phyloP scores from a whole-genome alignment of 306 rosid genomes.

The Begonia fuchsioides region DNA sequence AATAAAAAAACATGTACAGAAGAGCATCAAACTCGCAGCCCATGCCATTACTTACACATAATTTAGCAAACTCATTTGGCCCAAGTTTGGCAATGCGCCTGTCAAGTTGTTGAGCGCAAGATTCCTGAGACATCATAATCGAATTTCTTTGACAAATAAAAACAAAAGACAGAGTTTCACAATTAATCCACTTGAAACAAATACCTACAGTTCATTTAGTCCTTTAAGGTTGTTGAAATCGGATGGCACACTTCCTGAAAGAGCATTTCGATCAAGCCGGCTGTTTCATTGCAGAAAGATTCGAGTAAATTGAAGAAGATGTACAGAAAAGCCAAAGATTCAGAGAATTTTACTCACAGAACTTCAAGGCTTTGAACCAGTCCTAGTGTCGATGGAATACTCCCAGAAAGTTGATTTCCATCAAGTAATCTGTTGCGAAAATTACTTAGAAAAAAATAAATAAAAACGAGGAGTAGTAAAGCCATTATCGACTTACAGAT shows the following conservation, averaged over 20 bases:
- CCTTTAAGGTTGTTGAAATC: slow-evolving; percentile 48
- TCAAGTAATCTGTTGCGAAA: slow-evolving; percentile 51
- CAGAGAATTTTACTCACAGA: slow-evolving; percentile 60
- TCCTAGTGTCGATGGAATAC: slow-evolving; percentile 56
- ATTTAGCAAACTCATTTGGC: slow-evolving; percentile 46
- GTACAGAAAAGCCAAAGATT: neutral
- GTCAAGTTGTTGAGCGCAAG: slow-evolving; percentile 44
- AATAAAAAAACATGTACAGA: slow-evolving; percentile 1
- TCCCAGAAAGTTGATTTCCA: slow-evolving; percentile 51
- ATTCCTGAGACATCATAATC: slow-evolving; percentile 37
- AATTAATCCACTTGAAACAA: slow-evolving; percentile 2
- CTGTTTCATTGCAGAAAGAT: slow-evolving; percentile 32
- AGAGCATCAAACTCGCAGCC: neutral
- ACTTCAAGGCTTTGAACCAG: slow-evolving; percentile 74
- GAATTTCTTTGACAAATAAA: neutral
- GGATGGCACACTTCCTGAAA: slow-evolving; percentile 52
- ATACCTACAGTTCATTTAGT: slow-evolving; percentile 65
- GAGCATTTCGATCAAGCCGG: slow-evolving; percentile 79
- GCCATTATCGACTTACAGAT: slow-evolving; percentile 42
- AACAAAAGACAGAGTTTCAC: neutral
- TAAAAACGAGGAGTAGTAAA: neutral
- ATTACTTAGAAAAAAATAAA: slow-evolving; percentile 2
- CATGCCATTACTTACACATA: slow-evolving; percentile 54
- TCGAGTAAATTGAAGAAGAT: slow-evolving; percentile 3
- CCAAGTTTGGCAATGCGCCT: slow-evolving; percentile 66